Conservation (phyloP, 2,329 filamentous ascomycete species). For the Podosphaera xanthii region DNA sequence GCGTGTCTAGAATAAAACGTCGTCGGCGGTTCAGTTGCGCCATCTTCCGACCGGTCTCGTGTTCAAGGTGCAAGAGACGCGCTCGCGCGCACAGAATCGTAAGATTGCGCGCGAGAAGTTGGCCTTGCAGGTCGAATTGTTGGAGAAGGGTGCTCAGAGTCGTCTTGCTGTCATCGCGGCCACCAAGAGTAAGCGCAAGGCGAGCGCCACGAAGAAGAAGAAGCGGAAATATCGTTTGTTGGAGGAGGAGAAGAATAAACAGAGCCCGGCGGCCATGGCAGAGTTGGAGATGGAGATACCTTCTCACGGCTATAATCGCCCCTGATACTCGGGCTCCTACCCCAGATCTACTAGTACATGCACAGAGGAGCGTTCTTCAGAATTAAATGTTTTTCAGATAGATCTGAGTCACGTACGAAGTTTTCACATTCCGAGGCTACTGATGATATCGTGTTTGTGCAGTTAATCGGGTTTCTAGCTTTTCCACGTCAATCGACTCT, state of each 20-base stretch:
- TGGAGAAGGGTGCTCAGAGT: conserved; percentile 47
- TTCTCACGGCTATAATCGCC: too few relatives aligned
- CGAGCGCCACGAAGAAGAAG: conserved; percentile 61
- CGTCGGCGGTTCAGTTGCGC: conserved; percentile 77
- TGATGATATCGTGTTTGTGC: too few relatives aligned
- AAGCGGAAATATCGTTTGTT: conserved; percentile 53
- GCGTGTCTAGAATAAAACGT: conserved; percentile 66
- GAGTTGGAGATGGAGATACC: too few relatives aligned
- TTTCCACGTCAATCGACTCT: too few relatives aligned
- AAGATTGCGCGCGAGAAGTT: conserved; percentile 58
- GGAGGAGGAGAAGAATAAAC: conserved; percentile 11
- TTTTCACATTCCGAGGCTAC: too few relatives aligned
- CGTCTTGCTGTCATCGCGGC: conserved; percentile 40
- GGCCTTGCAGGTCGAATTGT: conserved; percentile 33
- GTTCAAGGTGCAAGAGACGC: conserved; percentile 80
- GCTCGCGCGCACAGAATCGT: conserved; percentile 68
- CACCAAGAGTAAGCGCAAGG: conserved; percentile 43
- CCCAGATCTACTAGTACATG: too few relatives aligned
- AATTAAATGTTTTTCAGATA: too few relatives aligned
- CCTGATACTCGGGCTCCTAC: too few relatives aligned
- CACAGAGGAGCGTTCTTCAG: too few relatives aligned
- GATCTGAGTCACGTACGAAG: too few relatives aligned
- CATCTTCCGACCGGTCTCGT: conserved; percentile 81
- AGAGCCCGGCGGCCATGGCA: too few relatives aligned
- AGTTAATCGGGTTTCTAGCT: too few relatives aligned